A percentile compares a stretch with the other conserved stretches of the same genome.
Evolutionary conservation across 345 rosid genomes (phyloP).

Genomic region (Rhodamnia argentea): DNA sequence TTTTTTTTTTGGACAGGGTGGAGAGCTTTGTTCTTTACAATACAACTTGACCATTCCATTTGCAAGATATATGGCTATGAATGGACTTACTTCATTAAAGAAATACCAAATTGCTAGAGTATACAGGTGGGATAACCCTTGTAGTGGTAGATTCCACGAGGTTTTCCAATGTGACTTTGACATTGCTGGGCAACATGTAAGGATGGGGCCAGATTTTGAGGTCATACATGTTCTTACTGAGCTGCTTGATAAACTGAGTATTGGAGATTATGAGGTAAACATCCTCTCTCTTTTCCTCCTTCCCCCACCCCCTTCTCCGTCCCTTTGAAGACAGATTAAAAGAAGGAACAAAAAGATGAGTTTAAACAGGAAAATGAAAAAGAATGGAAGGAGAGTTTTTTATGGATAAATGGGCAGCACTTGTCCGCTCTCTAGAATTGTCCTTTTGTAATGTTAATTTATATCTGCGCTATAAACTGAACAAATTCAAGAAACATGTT

Average conservation of each 20-base stretch:
- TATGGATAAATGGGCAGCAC: no score
- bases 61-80: slow-evolving; percentile 81
- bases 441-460: no score
- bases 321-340: no score
- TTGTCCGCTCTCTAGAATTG: no score
- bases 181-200: slow-evolving; percentile 73
- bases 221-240: slow-evolving; percentile 58
- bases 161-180: slow-evolving; percentile 87
- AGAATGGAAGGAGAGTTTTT: no score
- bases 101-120: slow-evolving; percentile 80
- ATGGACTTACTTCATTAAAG: slow-evolving; percentile 58
- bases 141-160: slow-evolving; percentile 76
- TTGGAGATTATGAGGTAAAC: slow-evolving; percentile 81
- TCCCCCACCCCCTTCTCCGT: neutral
- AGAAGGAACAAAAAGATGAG: no score
- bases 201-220: slow-evolving; percentile 93
- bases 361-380: no score
- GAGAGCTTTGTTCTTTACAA: slow-evolving; percentile 79
- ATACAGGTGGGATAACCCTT: slow-evolving; percentile 82
- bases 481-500: no score
- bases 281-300: neutral
- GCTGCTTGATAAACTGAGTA: slow-evolving; percentile 61
- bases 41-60: slow-evolving; percentile 88
- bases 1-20: slow-evolving; percentile 33
- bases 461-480: neutral